Evolutionary conservation across 1,284 basidiomycete genomes (phyloP).

Genomic region (Sanghuangporus sanghuang): DNA sequence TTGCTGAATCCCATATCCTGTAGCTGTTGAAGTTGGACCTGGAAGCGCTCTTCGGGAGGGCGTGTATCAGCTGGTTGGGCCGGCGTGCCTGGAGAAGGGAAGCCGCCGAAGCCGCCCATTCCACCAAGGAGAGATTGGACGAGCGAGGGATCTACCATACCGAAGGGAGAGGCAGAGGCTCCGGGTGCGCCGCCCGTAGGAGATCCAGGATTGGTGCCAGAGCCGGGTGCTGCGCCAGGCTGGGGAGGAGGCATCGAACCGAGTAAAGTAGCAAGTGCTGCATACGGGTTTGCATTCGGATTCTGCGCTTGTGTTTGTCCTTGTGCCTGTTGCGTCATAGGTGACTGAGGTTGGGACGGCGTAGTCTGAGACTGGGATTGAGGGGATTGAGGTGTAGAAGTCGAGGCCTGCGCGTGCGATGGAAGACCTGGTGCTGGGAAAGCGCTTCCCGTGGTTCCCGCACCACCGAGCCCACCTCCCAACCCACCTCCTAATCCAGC

Average conservation of each 20-base stretch:
- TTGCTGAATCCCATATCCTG: slow-evolving; percentile 87
- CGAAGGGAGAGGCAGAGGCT: slow-evolving; percentile 26
- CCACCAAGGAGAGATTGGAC: slow-evolving; percentile 28
- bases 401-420: slow-evolving; percentile 22
- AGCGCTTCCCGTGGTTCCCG: slow-evolving; percentile 19
- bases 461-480: slow-evolving; percentile 17
- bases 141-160: slow-evolving; percentile 20
- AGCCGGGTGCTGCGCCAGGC: slow-evolving; percentile 22
- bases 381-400: slow-evolving; percentile 1
- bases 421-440: slow-evolving; percentile 60
- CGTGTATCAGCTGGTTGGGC: slow-evolving; percentile 59
- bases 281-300: slow-evolving; percentile 14
- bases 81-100: slow-evolving; percentile 21
- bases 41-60: slow-evolving; percentile 84
- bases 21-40: slow-evolving; percentile 82
- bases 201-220: slow-evolving; percentile 14
- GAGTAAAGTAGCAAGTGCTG: slow-evolving; percentile 23
- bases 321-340: not conserved
- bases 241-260: slow-evolving; percentile 15
- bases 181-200: slow-evolving; percentile 18
- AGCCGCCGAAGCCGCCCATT: slow-evolving; percentile 25
- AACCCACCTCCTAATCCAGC: not conserved
- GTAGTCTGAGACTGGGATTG: not conserved
- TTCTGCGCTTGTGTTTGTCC: not conserved
- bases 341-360: not conserved